Evolutionary conservation across 164 flowering plant species (phyloP).

Genomic region (Protea cynaroides): DNA sequence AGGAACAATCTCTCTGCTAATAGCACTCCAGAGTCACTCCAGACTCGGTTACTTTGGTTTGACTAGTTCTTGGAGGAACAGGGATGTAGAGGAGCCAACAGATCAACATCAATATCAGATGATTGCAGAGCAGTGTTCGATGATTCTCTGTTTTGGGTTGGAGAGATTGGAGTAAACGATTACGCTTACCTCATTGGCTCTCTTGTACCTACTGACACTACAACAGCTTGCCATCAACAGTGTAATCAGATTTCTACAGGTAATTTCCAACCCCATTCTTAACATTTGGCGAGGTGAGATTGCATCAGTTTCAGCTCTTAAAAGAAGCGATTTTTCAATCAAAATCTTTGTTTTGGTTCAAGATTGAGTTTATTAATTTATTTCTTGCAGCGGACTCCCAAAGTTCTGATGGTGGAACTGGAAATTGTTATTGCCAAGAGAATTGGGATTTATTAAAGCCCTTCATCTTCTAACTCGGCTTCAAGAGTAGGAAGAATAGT

Average conservation of each 20-base stretch:
- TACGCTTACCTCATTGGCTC: conserved; percentile 59
- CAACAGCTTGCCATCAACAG: conserved; percentile 36
- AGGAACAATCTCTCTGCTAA: conserved; percentile 32
- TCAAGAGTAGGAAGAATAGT: too few relatives aligned
- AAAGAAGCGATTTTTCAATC: too few relatives aligned
- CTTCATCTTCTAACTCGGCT: too few relatives aligned
- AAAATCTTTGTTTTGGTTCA: too few relatives aligned
- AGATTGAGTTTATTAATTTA: too few relatives aligned
- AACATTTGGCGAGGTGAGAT: too few relatives aligned
- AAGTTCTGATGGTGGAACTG: too few relatives aligned
- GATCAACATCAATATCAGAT: conserved; percentile 1
- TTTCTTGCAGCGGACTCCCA: too few relatives aligned
- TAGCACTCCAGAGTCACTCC: conserved; percentile 55
- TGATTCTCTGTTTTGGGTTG: conserved; percentile 79
- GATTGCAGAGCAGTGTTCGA: conserved; percentile 28
- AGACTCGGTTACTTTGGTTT: conserved; percentile 65
- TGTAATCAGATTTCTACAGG: conserved; percentile 45
- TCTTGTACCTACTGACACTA: conserved; percentile 26
- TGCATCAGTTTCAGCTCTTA: too few relatives aligned
- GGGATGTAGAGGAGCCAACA: conserved; percentile 39
- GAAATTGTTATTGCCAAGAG: too few relatives aligned
- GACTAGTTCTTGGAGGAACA: conserved; percentile 30
- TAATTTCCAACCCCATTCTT: too few relatives aligned
- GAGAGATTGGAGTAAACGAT: conserved; percentile 88
- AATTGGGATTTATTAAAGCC: too few relatives aligned